phyloP scores from a whole-genome alignment of 2,329 filamentous ascomycete species.

The Teratosphaeria destructans region DNA sequence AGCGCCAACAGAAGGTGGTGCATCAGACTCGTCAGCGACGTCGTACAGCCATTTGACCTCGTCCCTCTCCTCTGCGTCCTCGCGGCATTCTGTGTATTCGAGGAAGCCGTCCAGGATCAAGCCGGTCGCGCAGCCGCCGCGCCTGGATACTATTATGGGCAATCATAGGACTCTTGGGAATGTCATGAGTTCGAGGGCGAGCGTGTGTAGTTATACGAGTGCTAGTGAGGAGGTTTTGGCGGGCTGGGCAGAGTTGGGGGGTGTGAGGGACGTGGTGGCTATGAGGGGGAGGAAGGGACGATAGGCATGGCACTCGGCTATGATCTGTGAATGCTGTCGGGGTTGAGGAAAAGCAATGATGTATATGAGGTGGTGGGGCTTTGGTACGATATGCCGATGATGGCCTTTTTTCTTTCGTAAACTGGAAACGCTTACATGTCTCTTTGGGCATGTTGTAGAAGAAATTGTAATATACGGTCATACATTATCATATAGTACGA shows the following conservation, averaged over 20 bases:
- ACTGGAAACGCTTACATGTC: no score
- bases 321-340: no score
- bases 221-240: conserved; percentile 38
- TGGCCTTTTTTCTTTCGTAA: no score
- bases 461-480: no score
- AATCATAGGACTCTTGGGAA: background rate
- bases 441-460: no score
- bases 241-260: conserved; percentile 36
- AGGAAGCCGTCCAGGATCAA: background rate
- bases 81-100: background rate
- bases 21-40: background rate
- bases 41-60: background rate
- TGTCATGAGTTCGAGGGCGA: conserved; percentile 2
- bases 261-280: background rate
- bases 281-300: background rate
- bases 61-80: background rate
- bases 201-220: conserved; percentile 23
- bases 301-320: background rate
- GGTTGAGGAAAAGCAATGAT: background rate
- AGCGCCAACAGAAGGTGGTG: background rate
- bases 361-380: background rate
- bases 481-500: no score
- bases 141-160: background rate
- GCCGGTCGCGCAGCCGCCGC: background rate
- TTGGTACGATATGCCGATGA: background rate